Evolutionary conservation across 2,329 filamentous ascomycete species (phyloP).

Genomic region (Davidsoniella eucalypti): DNA sequence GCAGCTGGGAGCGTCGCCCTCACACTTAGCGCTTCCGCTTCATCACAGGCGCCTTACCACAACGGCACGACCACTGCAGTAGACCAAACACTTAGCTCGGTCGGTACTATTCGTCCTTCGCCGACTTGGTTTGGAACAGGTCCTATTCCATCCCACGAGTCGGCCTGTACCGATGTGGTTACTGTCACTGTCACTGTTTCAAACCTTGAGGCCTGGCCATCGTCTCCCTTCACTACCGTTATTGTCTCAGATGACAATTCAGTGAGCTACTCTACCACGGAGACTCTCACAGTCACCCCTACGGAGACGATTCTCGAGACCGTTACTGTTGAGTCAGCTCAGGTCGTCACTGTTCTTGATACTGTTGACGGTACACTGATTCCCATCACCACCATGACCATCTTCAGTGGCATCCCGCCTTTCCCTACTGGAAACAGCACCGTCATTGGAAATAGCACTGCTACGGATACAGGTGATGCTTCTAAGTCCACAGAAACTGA

Average conservation of each 20-base stretch:
- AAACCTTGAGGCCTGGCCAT: constrained; percentile 5
- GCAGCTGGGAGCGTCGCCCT: not conserved
- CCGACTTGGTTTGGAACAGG: constrained; percentile 6
- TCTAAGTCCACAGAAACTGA: not conserved
- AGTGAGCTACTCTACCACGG: constrained; percentile 5
- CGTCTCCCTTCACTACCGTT: constrained; percentile 6
- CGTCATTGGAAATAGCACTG: constrained; percentile 1
- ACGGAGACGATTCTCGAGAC: constrained; percentile 7
- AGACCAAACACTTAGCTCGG: not conserved
- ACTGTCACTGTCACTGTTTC: constrained; percentile 11
- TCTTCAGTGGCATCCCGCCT: constrained; percentile 7
- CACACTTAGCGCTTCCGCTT: not conserved
- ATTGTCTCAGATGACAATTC: not conserved
- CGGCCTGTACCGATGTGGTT: not conserved
- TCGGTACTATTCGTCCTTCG: not conserved
- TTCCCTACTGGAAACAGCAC: constrained; percentile 9
- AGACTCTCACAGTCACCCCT: constrained; percentile 10
- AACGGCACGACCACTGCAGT: not conserved
- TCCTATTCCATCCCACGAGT: not conserved
- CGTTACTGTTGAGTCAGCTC: constrained; percentile 3
- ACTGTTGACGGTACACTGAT: constrained; percentile 6
- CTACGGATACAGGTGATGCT: not conserved
- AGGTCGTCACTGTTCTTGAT: constrained; percentile 8
- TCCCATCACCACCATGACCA: constrained; percentile 10
- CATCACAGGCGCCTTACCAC: not conserved